These are phyloP conservation scores for Tetradesmus obliquus DNA, from an alignment of 139 green algal species.

Conservation along the genomic window DNA sequence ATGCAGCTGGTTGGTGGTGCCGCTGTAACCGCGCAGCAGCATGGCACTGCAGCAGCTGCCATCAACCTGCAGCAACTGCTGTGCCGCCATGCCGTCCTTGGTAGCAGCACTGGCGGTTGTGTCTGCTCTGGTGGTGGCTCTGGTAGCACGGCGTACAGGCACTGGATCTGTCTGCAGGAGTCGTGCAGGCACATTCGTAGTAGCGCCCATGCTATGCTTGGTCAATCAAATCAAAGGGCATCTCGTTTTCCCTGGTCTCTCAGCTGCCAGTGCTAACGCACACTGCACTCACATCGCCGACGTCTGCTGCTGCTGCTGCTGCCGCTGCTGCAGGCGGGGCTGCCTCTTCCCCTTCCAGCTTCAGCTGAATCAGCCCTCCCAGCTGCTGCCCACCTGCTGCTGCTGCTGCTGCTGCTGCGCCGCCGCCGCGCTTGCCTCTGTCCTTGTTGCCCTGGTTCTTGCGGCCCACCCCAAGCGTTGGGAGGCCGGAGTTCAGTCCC, in stretches of 20 bases:
- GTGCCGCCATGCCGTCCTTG: no score
- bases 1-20: no score
- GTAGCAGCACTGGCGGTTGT: no score
- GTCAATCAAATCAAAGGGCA: no score
- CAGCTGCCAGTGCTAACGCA: background rate
- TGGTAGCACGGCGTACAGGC: no score
- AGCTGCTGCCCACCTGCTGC: background rate
- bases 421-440: background rate
- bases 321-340: background rate
- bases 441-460: slow-evolving; percentile 11
- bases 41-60: no score
- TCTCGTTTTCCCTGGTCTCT: background rate
- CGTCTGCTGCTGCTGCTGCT: background rate
- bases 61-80: no score
- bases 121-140: no score
- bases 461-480: slow-evolving; percentile 65
- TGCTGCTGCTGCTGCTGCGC: background rate
- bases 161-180: no score
- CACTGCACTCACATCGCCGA: background rate
- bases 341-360: background rate
- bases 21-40: no score
- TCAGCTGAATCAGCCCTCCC: background rate
- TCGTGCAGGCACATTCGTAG: no score
- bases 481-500: slow-evolving; percentile 85
- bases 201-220: no score